These are phyloP conservation scores for Colletotrichum musicola DNA, from an alignment of 2,329 filamentous ascomycete species.

Conservation along the genomic window DNA sequence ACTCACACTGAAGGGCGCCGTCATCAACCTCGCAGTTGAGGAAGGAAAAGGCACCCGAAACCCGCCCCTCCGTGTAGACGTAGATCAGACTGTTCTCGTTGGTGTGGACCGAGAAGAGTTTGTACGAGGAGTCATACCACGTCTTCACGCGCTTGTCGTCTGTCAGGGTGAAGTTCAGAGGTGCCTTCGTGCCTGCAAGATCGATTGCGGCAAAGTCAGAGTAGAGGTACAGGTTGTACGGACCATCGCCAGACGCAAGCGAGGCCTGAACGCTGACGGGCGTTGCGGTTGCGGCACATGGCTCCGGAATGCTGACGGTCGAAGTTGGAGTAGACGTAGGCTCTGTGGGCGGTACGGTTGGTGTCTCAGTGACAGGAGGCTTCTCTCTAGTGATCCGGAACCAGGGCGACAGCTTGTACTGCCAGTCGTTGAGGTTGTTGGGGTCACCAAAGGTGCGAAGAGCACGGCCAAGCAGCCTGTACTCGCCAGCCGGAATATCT, in stretches of 20 bases:
- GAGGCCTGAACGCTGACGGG: constrained; percentile 27
- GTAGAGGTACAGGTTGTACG: constrained; percentile 37
- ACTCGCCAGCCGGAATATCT: no score
- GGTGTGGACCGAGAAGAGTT: constrained; percentile 30
- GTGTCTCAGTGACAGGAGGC: constrained; percentile 13
- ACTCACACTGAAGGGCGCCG: constrained; percentile 14
- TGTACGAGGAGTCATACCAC: constrained; percentile 4
- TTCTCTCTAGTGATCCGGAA: constrained; percentile 36
- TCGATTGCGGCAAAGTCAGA: constrained; percentile 39
- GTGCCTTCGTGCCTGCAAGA: constrained; percentile 14
- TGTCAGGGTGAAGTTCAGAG: constrained; percentile 3
- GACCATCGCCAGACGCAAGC: constrained; percentile 20
- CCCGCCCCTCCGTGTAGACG: constrained; percentile 26
- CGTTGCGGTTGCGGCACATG: constrained; percentile 6
- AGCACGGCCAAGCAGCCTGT: no score
- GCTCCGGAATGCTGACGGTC: constrained; percentile 17
- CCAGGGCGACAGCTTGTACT: constrained; percentile 11
- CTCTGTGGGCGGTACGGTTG: constrained; percentile 15
- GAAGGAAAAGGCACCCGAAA: constrained; percentile 32
- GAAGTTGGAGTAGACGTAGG: constrained; percentile 4
- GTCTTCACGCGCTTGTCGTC: neutral
- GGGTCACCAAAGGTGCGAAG: no score
- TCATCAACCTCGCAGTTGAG: constrained; percentile 24
- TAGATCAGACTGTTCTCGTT: constrained; percentile 41
- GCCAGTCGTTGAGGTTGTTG: no score